These are phyloP conservation scores for Claviceps fusiformis DNA, from an alignment of 2,329 filamentous ascomycete species.

Conservation along the genomic window DNA sequence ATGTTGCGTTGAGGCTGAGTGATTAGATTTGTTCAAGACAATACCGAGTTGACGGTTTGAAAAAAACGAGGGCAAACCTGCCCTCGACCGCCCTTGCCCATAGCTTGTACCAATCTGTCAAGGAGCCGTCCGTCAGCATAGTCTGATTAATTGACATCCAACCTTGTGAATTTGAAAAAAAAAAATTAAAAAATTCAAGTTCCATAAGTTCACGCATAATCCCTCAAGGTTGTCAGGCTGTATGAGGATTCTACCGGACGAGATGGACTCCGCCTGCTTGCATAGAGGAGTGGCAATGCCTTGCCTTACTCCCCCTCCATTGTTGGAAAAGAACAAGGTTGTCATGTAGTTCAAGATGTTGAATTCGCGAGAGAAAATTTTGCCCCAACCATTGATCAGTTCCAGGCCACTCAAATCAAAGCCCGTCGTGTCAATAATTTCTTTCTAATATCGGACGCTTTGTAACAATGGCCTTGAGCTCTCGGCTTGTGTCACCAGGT, in stretches of 20 bases:
- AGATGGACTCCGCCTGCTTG: not conserved
- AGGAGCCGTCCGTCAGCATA: not conserved
- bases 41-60: not conserved
- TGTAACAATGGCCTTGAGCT: not conserved
- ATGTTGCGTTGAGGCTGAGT: not conserved
- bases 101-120: not conserved
- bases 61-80: not conserved
- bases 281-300: not conserved
- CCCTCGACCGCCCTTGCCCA: not conserved
- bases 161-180: not conserved
- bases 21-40: not conserved
- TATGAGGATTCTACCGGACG: not conserved
- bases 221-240: not conserved
- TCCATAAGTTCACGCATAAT: not conserved
- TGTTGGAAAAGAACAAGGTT: not conserved
- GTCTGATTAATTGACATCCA: not conserved
- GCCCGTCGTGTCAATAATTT: not conserved
- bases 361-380: not conserved
- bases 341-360: not conserved
- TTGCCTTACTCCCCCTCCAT: not conserved
- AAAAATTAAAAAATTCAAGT: not conserved
- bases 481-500: not conserved
- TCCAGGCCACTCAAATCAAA: not conserved
- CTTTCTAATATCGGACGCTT: not conserved
- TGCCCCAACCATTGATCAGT: not conserved